These are phyloP conservation scores for Talaromyces verruculosus DNA, from an alignment of 2,329 filamentous ascomycete genomes.

Conservation along the genomic window DNA sequence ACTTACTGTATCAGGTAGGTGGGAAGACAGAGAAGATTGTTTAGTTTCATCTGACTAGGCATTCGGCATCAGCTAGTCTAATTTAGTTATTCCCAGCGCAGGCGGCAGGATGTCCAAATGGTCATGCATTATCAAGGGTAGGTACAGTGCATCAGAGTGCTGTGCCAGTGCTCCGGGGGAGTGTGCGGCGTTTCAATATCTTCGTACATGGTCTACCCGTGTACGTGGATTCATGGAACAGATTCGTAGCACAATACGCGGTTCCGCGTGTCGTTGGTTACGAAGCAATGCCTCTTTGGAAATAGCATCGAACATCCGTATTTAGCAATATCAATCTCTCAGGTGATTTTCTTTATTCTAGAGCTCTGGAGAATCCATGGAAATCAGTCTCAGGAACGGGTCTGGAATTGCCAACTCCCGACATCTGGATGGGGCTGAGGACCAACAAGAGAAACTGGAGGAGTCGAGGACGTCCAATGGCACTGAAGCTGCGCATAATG, in stretches of 20 bases:
- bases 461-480: not conserved
- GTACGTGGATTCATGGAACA: not conserved
- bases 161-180: not conserved
- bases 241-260: not conserved
- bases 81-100: not conserved
- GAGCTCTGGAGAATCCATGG: not conserved
- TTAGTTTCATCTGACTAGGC: slow-evolving; percentile 8
- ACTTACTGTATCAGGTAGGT: slow-evolving; percentile 9
- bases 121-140: not conserved
- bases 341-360: not conserved
- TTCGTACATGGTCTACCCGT: not conserved
- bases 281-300: not conserved
- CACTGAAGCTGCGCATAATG: not conserved
- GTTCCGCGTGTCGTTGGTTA: not conserved
- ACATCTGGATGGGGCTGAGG: not conserved
- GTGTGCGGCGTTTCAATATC: not conserved
- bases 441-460: not conserved
- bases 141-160: not conserved
- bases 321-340: not conserved
- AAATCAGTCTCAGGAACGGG: not conserved
- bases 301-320: not conserved
- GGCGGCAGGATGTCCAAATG: not conserved
- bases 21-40: not conserved
- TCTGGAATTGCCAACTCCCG: not conserved
- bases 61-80: not conserved